Evolutionary conservation across 1,284 basidiomycete genomes (phyloP), one percentile per base, ranked within the genome.

Genomic region (Leccinum fuscescens): DNA sequence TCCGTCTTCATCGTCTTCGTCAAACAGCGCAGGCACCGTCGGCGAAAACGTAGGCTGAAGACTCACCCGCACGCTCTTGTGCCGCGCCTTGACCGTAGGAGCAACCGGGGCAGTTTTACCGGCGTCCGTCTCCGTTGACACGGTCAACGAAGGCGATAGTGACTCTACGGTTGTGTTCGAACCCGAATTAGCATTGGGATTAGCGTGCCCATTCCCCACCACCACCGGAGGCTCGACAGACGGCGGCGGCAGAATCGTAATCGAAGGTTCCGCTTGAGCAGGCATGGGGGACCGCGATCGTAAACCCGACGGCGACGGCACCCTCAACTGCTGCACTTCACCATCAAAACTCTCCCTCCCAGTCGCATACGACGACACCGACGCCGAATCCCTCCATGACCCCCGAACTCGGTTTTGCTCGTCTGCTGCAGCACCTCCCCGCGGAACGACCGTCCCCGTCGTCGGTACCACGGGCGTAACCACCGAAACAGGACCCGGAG

Each of bases 1-100:
- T 7, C 65, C 46, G 12, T 44, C 39, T 22, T 22, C 12, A 4
- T 49, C 68, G 6, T 69, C 68, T n/a, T 84, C 79, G 54, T 88
- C 82, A 51, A 83, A 80, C 39, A 84, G 68, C 37, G 84, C 84
- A 48, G 88, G 88, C 14, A 88, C 88, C 3, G 87, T 82, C 2
- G 86, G 76, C 27, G 86, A 87, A 71, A 88, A 90, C 31, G 86
- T 89, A 2, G 89, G 89, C 58, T 85, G 80, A 39, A 90, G 73
- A 29, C 86, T 88, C 59, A 92, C 85, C 8, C 89, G 79, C 37
- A 92, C 90, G 67, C 86, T 89, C 75, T 92, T 92, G 62, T 87
- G 76, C 39, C 86, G 78, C 3, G 74, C 72, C 39, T 42, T 42
- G 39, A n/a, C 12, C 12, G 33, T 33, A 33, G 33, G 33, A 33